Conservation (phyloP, 2,329 filamentous ascomycete species). For the Xylaria sp. region DNA sequence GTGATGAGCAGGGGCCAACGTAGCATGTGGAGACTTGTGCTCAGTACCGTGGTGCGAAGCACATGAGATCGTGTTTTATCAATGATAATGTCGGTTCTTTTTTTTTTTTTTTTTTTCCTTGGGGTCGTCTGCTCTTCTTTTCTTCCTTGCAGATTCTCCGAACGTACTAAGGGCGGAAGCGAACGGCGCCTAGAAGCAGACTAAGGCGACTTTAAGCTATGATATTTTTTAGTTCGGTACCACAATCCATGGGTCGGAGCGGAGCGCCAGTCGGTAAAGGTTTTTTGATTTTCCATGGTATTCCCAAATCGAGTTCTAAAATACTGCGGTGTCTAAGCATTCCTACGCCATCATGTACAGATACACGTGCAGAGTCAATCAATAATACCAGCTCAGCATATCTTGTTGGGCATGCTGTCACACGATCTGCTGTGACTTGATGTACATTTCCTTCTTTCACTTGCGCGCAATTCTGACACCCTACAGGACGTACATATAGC, state of each 20-base stretch:
- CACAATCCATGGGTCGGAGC: constrained; percentile 25
- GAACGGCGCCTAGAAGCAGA: constrained; percentile 20
- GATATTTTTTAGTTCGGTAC: constrained; percentile 18
- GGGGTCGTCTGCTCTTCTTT: not conserved
- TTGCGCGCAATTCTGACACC: constrained; percentile 7
- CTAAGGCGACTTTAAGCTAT: constrained; percentile 10
- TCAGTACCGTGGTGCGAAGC: constrained; percentile 6
- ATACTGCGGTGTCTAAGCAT: constrained; percentile 4
- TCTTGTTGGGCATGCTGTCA: constrained; percentile 1
- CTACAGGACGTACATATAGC: constrained; percentile 14
- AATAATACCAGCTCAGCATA: constrained; percentile 15
- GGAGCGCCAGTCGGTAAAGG: constrained; percentile 19
- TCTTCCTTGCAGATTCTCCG: constrained; percentile 3
- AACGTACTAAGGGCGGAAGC: constrained; percentile 4
- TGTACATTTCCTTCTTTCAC: constrained; percentile 10
- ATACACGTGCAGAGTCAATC: not conserved
- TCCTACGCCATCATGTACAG: constrained; percentile 6
- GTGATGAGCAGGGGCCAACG: constrained; percentile 33
- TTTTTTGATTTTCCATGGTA: constrained; percentile 1
- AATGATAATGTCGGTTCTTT: constrained; percentile 8
- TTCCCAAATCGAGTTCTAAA: constrained; percentile 1
- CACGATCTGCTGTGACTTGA: constrained; percentile 10
- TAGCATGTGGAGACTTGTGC: constrained; percentile 33
- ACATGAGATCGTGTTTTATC: constrained; percentile 26
- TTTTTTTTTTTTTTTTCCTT: not conserved